Base-by-base conservation (phyloP, 306 rosid species). In the Carpinus viminea region DNA sequence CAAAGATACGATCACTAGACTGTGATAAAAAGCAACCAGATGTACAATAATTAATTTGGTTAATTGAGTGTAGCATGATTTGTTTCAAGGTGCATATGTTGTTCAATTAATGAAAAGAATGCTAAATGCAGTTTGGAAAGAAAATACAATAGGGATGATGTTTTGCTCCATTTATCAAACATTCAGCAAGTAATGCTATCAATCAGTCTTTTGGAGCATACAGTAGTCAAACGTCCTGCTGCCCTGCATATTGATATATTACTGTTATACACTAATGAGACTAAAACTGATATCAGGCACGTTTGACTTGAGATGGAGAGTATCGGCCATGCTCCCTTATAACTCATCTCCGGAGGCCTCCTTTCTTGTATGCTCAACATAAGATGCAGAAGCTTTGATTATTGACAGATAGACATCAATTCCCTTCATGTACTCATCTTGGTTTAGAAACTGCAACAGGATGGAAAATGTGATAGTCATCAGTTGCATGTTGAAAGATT, bases 371-470 rank as follows among this genome's bases (percentile, higher is more conserved):
- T 72, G 73, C 56, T 71, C 89, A n/a, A 60, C 83, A 36, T 69
- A 93, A 31, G 93, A 90, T 46, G 99, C 87, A 78, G 85, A 95
- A 55, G 88, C 76, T 79, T 85, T 80, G 59, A 95, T 91, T 75
- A 95, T 86, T 16, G 93, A 89, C 85, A 86, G 89, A 1, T 93
- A 95, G 26, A 85, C 78, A 20, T 83, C 81, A 12, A 93, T 89
- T 74, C 99, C 98, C 85, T 90, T 95, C 87, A 93, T 83, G 84
- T 93, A 95, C 78, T 85, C 98, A 26, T 83, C 93, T 89, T 87
- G 85, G 90, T 83, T 88, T 51, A 93, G 86, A 86, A 88, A 95
- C 99, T 95, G 89, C 87, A 84, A 70, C 31, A 73, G 61, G 76
- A 57, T 68, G 66, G 70, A 62, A 34, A 69, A 76, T 18, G 12